These are phyloP conservation scores for Wallacemonas sp. DNA, from an alignment of 208 protist species.

Conservation along the genomic window DNA sequence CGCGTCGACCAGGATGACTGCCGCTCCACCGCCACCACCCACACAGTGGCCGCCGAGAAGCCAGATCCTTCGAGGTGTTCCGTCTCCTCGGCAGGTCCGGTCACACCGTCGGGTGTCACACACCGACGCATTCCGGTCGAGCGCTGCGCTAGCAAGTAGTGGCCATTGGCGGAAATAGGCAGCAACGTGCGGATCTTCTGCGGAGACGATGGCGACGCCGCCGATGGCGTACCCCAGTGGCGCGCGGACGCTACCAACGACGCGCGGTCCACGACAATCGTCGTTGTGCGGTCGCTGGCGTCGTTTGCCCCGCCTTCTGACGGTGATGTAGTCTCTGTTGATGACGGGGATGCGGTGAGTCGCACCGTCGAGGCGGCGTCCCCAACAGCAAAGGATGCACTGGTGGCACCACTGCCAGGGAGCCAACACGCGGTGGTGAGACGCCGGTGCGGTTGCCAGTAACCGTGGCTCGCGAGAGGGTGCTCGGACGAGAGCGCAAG, in stretches of 20 bases:
- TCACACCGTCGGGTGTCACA: too few relatives aligned
- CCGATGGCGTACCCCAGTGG: background rate
- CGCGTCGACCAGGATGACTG: conserved; percentile 26
- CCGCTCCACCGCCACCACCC: conserved; percentile 18
- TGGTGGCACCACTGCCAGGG: background rate
- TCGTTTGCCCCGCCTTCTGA: too few relatives aligned
- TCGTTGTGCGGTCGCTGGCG: too few relatives aligned
- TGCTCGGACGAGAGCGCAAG: conserved; percentile 1
- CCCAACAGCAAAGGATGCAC: conserved; percentile 5
- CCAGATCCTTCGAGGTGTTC: conserved; percentile 7
- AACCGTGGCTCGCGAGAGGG: background rate
- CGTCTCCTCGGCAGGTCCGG: too few relatives aligned
- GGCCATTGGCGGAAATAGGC: background rate
- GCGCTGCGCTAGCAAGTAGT: conserved; percentile 1
- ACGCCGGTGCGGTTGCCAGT: conserved; percentile 24
- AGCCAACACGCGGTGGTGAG: conserved; percentile 37
- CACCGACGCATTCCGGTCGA: too few relatives aligned
- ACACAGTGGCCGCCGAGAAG: conserved; percentile 6
- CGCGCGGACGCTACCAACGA: background rate
- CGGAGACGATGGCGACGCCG: background rate
- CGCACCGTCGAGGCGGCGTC: conserved; percentile 11
- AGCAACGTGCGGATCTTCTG: background rate
- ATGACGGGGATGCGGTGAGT: background rate
- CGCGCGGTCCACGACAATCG: background rate
- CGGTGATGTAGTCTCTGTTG: too few relatives aligned